Evolutionary conservation across 2,329 filamentous ascomycete genomes (phyloP), one percentile per base, ranked within the genome.

Genomic region (Thelonectria rubi): DNA sequence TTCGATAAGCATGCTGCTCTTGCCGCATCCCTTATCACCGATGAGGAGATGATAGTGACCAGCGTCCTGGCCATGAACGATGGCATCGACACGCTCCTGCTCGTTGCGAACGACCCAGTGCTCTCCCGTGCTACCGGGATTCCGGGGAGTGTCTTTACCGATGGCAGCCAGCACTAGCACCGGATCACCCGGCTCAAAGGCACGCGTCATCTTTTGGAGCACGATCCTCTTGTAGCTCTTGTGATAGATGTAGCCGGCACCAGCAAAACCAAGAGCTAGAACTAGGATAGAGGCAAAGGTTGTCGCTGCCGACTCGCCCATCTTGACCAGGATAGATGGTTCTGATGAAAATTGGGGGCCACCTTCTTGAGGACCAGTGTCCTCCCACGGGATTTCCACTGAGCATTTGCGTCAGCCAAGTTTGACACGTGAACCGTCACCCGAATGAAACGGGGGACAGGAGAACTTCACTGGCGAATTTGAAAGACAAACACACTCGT

Each of bases 21-120:
- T 99, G 7, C 95, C 95, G 0, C 92, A 96, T 5, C 95, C 95
- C 79, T 99, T 98, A 74, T 98, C 95, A 46, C 95, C 95, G 48
- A 98, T 88, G 2, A 99, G 82, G 2, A 99, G 84, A 76, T 95
- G 92, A 73, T 99, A 99, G 73, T 96, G 93, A 11, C 95, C 95
- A 47, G 82, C 82, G 26, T 87, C 82, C 3, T 82, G 78, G 1
- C 95, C 95, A 49, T 84, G 80, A 21, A 99, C 86, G 66, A 99
- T 97, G n/a, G 80, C 81, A 75, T 99, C 90, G 64, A 99, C 89
- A 62, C 84, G 87, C 4, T 80, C 76, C 75, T 99, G 95, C 80
- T 99, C 94, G 14, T 91, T 88, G 26, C 94, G 89, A 65, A 86
- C 78, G 51, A 98, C 88, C 95, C 95, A 97, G 57, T 78, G 76